phyloP scores from a whole-genome alignment of 2,329 filamentous ascomycete species.

The Claviceps fusiformis region DNA sequence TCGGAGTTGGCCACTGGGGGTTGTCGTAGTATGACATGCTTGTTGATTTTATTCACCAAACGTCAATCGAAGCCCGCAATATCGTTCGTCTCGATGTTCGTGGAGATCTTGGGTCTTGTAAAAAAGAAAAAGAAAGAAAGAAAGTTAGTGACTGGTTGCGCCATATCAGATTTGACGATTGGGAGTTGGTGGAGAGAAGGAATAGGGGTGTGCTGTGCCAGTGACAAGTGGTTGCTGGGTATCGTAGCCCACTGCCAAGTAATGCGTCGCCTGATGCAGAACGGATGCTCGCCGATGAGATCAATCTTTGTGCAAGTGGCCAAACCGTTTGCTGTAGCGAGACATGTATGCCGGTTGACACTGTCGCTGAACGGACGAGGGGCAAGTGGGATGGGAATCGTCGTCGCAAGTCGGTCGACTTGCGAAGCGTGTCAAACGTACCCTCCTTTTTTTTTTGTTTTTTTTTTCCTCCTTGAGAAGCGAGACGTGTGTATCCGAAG shows the following conservation, averaged over 20 bases:
- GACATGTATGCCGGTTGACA: background rate
- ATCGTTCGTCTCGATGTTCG: background rate
- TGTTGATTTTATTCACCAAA: background rate
- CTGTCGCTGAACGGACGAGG: background rate
- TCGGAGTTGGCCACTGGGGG: conserved; percentile 24
- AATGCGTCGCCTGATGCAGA: background rate
- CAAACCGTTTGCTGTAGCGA: background rate
- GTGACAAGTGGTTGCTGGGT: background rate
- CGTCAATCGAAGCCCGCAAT: background rate
- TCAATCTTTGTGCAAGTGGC: background rate
- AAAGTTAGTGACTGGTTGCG: background rate
- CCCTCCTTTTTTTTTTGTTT: background rate
- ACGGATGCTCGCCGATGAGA: background rate
- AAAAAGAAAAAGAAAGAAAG: background rate
- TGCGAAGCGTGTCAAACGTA: background rate
- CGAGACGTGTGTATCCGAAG: background rate
- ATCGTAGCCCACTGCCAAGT: background rate
- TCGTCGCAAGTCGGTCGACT: background rate
- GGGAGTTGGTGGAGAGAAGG: background rate
- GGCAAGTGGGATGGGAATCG: background rate
- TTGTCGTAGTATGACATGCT: conserved; percentile 34
- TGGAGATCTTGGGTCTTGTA: background rate
- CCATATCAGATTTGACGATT: background rate
- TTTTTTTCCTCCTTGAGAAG: background rate
- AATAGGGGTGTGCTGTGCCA: background rate